A percentile compares a stretch with the other conserved stretches of the same genome.
Evolutionary conservation across 495 filamentous ascomycete genomes (phyloP).

Genomic region (Geoglossum glabrum): DNA sequence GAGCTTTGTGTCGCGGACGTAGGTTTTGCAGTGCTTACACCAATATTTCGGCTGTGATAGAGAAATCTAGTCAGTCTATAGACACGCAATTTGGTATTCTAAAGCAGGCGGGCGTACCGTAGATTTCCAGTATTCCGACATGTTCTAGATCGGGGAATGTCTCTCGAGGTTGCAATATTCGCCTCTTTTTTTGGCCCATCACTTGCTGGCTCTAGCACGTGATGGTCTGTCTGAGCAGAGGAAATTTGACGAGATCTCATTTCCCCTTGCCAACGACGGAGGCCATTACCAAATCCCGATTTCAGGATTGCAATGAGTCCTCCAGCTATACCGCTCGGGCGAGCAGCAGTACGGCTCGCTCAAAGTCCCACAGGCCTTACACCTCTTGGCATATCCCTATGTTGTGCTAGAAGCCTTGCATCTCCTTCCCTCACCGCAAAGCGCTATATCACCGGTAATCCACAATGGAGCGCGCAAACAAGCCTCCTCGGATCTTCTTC

Average conservation of each 20-base stretch:
- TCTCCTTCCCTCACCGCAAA: neutral
- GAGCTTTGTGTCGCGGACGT: slow-evolving; percentile 78
- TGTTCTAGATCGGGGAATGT: slow-evolving; percentile 17
- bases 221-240: too few species aligned
- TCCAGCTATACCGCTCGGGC: neutral
- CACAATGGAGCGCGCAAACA: neutral
- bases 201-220: too few species aligned
- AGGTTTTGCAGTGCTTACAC: slow-evolving; percentile 93
- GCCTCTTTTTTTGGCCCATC: too few species aligned
- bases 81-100: slow-evolving; percentile 2
- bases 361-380: neutral
- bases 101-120: slow-evolving; percentile 30
- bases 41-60: slow-evolving; percentile 57
- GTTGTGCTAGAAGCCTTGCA: neutral
- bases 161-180: neutral
- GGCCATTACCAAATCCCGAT: neutral
- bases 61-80: slow-evolving; percentile 1
- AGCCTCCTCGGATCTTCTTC: neutral
- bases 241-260: neutral
- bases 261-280: neutral
- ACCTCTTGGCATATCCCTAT: neutral
- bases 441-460: neutral
- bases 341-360: neutral
- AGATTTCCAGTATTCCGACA: slow-evolving; percentile 99
- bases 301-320: neutral